Evolutionary conservation across 208 protist genomes (phyloP), one percentile per base, ranked within the genome.

Genomic region (Crithidia bombi): DNA sequence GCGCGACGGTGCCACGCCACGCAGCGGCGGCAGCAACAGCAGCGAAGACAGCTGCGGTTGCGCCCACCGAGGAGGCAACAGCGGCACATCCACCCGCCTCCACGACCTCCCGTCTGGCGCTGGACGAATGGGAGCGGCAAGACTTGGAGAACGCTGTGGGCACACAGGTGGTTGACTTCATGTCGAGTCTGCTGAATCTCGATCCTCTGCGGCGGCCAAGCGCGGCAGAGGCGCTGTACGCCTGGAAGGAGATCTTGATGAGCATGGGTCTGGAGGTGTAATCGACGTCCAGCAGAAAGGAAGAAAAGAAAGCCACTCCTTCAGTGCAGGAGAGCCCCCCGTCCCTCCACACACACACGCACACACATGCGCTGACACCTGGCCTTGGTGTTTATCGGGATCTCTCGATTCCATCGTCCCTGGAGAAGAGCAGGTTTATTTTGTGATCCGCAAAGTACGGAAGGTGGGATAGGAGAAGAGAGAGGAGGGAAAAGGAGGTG

Each of bases 161-260:
- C 0, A 46, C 61, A 41, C 67, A 54, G 14, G 82, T 95, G 14
- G 72, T 89, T 36, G 63, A 79, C 25, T 93, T 91, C 64, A 63
- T 88, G 57, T 73, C 69, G 17, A 41, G 63, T 11, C 59, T 95
- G 56, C 81, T 95, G 19, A 38, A 78, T 52, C 56, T 93, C 12
- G 81, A 93, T 43, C 86, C 87, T 11, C 56, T 90, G 61, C 58
- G 83, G 63, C 68, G 90, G 6, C 90, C 87, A 6, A 92, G 78
- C 49, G 84, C 86, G 11, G 50, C 63, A 15, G 81, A 81, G 59
- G 90, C 90, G 11, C 54, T 92, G 15, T 59, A 82, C n/a, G 51
- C 56, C 43, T 93, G 87, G 87, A 68, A 78, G 36, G 66, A 81
- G 12, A 82, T 95, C 25, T 41, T 87, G 21, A 41, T 61, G 26